These are phyloP conservation scores for Cryomyces antarcticus DNA, from an alignment of 495 filamentous ascomycete genomes.

Conservation along the genomic window DNA sequence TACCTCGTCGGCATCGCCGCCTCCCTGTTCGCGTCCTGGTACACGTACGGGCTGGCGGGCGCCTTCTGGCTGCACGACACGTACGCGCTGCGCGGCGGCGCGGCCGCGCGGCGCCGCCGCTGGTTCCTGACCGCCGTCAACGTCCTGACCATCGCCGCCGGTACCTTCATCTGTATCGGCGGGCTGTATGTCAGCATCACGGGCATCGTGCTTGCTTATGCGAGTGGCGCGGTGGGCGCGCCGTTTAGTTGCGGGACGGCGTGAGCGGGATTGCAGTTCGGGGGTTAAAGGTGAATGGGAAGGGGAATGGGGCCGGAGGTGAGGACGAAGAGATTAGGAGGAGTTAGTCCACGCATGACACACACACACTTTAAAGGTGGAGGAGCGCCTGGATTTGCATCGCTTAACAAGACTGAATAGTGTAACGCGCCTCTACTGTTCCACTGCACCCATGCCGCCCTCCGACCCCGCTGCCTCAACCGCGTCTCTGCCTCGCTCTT, in stretches of 20 bases:
- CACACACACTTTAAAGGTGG: no score
- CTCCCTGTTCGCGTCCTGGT: constrained; percentile 20
- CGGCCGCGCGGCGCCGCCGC: constrained; percentile 10
- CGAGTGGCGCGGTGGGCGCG: constrained; percentile 6
- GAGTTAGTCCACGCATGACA: no score
- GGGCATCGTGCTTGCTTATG: constrained; percentile 14
- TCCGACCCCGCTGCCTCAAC: no score
- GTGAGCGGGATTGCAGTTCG: no score
- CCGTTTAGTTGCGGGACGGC: constrained; percentile 10
- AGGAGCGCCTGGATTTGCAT: no score
- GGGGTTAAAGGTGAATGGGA: no score
- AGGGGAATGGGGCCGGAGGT: no score
- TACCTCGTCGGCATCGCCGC: constrained; percentile 29
- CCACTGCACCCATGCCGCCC: no score
- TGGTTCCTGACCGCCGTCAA: constrained; percentile 10
- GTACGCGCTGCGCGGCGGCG: constrained; percentile 13
- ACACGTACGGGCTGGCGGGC: constrained; percentile 15
- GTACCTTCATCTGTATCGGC: constrained; percentile 16
- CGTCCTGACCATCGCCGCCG: constrained; percentile 10
- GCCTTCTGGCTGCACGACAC: constrained; percentile 17
- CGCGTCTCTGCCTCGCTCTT: no score
- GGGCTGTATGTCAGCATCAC: constrained; percentile 15
- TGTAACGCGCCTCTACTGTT: no score
- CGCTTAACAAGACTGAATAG: no score
- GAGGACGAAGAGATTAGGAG: no score